Evolutionary conservation across 306 rosid genomes (phyloP).

Genomic region (Elaeagnus macrophylla): DNA sequence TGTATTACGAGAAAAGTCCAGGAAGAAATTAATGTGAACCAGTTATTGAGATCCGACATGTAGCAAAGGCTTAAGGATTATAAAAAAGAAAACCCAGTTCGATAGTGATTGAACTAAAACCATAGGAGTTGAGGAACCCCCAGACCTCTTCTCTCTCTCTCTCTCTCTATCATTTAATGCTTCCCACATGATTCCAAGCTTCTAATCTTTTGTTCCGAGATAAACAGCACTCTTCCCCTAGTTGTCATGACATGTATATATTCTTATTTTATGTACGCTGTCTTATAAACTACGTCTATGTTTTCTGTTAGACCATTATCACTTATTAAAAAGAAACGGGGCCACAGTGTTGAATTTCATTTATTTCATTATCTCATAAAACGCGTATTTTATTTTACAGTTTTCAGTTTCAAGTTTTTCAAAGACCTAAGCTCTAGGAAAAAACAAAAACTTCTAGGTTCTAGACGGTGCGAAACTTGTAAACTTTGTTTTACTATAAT

Average conservation of each 20-base stretch:
- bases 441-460: conserved; percentile 23
- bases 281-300: conserved; percentile 26
- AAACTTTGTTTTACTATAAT: conserved; percentile 14
- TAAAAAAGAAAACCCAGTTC: conserved; percentile 28
- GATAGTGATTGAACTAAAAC: conserved; percentile 33
- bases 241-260: conserved; percentile 22
- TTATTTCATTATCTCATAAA: conserved; percentile 21
- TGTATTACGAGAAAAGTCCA: conserved; percentile 10
- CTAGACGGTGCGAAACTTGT: conserved; percentile 18
- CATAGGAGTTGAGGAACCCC: conserved; percentile 37
- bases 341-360: conserved; percentile 23
- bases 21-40: conserved; percentile 30
- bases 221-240: conserved; percentile 33
- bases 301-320: conserved; percentile 10
- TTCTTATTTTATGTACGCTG: conserved; percentile 6
- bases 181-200: conserved; percentile 58
- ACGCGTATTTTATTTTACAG: conserved; percentile 17
- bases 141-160: conserved; percentile 20
- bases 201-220: conserved; percentile 48
- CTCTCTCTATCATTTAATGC: conserved; percentile 49
- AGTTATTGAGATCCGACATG: conserved; percentile 47
- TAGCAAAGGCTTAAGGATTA: conserved; percentile 34
- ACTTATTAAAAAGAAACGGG: conserved; percentile 5
- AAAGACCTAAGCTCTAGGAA: conserved; percentile 35
- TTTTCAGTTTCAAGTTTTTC: conserved; percentile 28